A percentile compares a stretch with the other conserved stretches of the same genome.
Evolutionary conservation across 2,329 filamentous ascomycete species (phyloP).

Genomic region (Leptographium flavum): DNA sequence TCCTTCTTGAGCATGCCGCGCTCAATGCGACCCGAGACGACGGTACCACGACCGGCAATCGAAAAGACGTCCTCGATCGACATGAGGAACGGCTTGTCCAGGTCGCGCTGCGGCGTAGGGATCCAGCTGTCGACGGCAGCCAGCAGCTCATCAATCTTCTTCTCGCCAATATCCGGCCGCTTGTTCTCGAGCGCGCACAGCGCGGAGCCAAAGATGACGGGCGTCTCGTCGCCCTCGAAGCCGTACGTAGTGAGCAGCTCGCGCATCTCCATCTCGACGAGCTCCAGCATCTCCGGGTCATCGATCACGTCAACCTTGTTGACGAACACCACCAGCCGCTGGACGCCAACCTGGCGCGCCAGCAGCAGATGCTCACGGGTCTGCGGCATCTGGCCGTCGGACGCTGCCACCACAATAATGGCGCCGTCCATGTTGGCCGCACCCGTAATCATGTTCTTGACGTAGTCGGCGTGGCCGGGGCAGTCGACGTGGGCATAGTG

Average conservation of each 20-base stretch:
- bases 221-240: slow-evolving; percentile 96
- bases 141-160: slow-evolving; percentile 87
- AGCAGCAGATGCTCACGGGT: slow-evolving; percentile 96
- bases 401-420: slow-evolving; percentile 96
- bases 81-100: slow-evolving; percentile 99
- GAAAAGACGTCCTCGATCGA: slow-evolving; percentile 90
- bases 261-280: slow-evolving; percentile 99
- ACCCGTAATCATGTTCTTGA: slow-evolving; percentile 99
- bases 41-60: slow-evolving; percentile 86
- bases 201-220: slow-evolving; percentile 92
- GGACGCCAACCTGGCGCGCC: slow-evolving; percentile 93
- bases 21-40: slow-evolving; percentile 93
- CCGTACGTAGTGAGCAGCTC: slow-evolving; percentile 86
- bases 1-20: slow-evolving; percentile 90
- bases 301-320: slow-evolving; percentile 98
- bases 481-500: slow-evolving; percentile 99
- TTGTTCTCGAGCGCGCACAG: slow-evolving; percentile 85
- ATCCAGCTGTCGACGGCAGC: slow-evolving; percentile 90
- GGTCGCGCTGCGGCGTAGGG: slow-evolving; percentile 81
- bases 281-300: slow-evolving; percentile 98
- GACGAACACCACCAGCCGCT: slow-evolving; percentile 97
- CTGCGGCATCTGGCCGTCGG: slow-evolving; percentile 99
- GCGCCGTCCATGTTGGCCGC: slow-evolving; percentile 98
- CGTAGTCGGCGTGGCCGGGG: slow-evolving; percentile 99
- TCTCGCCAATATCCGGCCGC: slow-evolving; percentile 69